Percentiles rank a stretch among this genome's conserved stretches.
These are phyloP conservation scores for Fusarium sp. DNA, from an alignment of 2,329 filamentous ascomycete species.

Conservation along the genomic window DNA sequence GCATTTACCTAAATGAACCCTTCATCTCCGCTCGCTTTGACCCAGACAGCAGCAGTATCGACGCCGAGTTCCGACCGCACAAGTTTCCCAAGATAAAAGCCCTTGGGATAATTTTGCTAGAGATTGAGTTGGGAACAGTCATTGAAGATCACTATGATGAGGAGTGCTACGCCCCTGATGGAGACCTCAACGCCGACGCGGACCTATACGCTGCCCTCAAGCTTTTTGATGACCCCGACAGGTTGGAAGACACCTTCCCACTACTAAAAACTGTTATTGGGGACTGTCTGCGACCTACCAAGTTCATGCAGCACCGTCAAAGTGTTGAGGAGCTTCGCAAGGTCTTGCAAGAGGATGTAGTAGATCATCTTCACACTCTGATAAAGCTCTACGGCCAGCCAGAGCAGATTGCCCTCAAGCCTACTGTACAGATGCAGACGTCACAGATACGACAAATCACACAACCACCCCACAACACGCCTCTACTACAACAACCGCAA, in stretches of 20 bases:
- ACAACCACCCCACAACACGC: neutral
- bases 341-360: slow-evolving; percentile 10
- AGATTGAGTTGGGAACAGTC: neutral
- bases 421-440: slow-evolving; percentile 1
- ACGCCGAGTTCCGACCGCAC: neutral
- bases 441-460: neutral
- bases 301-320: slow-evolving; percentile 16
- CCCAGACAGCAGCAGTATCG: neutral
- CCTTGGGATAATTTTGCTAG: neutral
- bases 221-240: neutral
- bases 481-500: neutral
- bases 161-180: neutral
- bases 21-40: neutral
- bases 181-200: neutral
- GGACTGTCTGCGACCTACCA: slow-evolving; percentile 6
- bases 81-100: neutral
- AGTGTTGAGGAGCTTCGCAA: slow-evolving; percentile 15
- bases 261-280: slow-evolving; percentile 5
- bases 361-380: slow-evolving; percentile 7
- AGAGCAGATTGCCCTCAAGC: slow-evolving; percentile 11
- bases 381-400: slow-evolving; percentile 10
- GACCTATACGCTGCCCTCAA: neutral
- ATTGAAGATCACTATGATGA: neutral
- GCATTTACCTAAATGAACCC: neutral
- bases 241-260: neutral